Percentiles rank a stretch among this genome's conserved stretches.
phyloP scores from a whole-genome alignment of 768 basidiomycete genomes.

The Serendipita indica region DNA sequence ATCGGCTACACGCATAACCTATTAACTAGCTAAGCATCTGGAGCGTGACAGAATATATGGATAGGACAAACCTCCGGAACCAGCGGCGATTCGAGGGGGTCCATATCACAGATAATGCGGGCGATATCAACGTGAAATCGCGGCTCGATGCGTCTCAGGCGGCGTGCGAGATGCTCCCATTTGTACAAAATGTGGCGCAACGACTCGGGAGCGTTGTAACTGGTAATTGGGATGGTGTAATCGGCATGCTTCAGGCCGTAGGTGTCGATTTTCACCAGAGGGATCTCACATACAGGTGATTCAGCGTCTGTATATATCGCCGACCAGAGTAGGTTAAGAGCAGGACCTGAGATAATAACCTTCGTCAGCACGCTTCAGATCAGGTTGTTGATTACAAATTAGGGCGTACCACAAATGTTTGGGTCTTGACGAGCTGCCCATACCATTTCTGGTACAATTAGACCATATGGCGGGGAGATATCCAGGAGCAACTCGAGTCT shows the following conservation, averaged over 20 bases:
- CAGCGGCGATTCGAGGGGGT: too few relatives aligned
- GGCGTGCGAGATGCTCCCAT: neutral
- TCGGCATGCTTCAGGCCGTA: neutral
- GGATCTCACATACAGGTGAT: neutral
- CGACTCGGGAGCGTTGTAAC: neutral
- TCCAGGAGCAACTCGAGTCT: neutral
- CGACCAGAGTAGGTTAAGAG: neutral
- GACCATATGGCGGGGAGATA: constrained; percentile 7
- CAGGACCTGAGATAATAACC: too few relatives aligned
- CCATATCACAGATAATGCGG: neutral
- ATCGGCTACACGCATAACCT: too few relatives aligned
- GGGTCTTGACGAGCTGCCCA: neutral
- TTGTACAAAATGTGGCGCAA: neutral
- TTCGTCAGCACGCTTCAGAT: too few relatives aligned
- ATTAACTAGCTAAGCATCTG: too few relatives aligned
- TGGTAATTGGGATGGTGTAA: neutral
- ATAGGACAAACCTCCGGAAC: too few relatives aligned
- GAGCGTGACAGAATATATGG: too few relatives aligned
- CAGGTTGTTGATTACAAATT: too few relatives aligned
- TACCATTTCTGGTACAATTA: neutral
- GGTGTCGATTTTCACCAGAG: neutral
- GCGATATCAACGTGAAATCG: neutral
- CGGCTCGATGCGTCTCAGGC: neutral
- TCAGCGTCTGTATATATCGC: neutral
- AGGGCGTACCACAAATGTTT: neutral